Evolutionary conservation across 1,284 basidiomycete genomes (phyloP), one percentile per base, ranked within the genome.

Genomic region (Veloporphyrellus conicus): DNA sequence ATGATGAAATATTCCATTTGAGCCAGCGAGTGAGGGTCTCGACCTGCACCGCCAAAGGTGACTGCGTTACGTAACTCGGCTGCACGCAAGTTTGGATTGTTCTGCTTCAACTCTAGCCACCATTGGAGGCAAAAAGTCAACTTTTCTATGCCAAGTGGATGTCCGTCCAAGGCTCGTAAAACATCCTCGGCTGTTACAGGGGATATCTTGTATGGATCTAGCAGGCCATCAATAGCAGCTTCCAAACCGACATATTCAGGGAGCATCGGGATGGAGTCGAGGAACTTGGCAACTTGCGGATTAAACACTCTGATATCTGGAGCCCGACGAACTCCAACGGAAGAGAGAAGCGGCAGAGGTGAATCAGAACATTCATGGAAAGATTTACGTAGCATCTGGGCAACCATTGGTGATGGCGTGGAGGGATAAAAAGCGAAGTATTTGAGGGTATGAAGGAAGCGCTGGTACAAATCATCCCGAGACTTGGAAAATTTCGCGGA

Each of bases 381-480:
- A 1, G 85, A 80, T 0, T 74, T 69, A 62, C 90, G 84, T 46
- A 95, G 75, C n/a, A 82, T 67, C 14, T 70, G 68, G 0, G 87
- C 83, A 12, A 98, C 87, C 35, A 87, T 78, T 1, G 79, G 63
- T 0, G 90, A 92, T 0, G 95, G 94, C 0, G 92, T 92, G 0
- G 93, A 93, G 2, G 76, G 70, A 49, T 83, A 76, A 66, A 91
- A 93, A 1, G 85, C 84, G 74, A 96, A 93, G 71, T 96, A 92
- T 53, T 82, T 83, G 52, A 97, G 75, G 2, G 85, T 78, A 58
- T 97, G 93, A 15, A 93, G 68, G 6, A 84, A 87, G n/a, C 81
- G 76, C 18, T 67, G 67, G 12, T 68, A 72, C 8, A 90, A 64
- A 67, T 73, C 74, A 6, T 60, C 58, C 40, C 71, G 70, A 12